phyloP scores from a whole-genome alignment of 345 rosid genomes.

The Populus nigra region DNA sequence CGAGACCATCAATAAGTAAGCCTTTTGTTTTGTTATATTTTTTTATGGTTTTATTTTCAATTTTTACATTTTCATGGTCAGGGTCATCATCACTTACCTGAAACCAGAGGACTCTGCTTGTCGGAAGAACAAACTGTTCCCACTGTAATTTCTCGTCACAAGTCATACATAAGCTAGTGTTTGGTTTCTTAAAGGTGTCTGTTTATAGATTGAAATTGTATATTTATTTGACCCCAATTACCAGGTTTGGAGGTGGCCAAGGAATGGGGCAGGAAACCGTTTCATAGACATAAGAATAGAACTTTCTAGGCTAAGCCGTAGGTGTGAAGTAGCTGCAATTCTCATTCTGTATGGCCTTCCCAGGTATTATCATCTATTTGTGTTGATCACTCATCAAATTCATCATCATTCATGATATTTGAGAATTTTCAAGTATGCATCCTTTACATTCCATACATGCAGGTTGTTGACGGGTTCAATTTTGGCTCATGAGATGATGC shows the following conservation, averaged over 20 bases:
- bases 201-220: constrained; percentile 1
- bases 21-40: constrained; percentile 4
- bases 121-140: constrained; percentile 93
- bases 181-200: not conserved
- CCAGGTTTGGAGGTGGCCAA: constrained; percentile 76
- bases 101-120: constrained; percentile 97
- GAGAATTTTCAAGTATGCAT: not conserved
- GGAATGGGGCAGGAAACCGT: constrained; percentile 54
- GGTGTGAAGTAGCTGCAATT: constrained; percentile 94
- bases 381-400: not conserved
- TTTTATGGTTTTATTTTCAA: constrained; percentile 4
- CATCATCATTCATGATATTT: not conserved
- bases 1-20: not conserved
- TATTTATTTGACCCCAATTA: constrained; percentile 17
- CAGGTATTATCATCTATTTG: constrained; percentile 44
- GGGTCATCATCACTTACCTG: constrained; percentile 99
- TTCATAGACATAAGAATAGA: constrained; percentile 63
- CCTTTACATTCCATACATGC: constrained; percentile 10
- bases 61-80: constrained; percentile 10
- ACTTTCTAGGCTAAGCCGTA: constrained; percentile 69
- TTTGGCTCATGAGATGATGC: constrained; percentile 99
- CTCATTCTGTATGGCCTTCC: constrained; percentile 95
- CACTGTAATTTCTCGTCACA: constrained; percentile 43
- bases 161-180: not conserved
- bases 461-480: constrained; percentile 95